Base-by-base conservation (phyloP, 345 rosid genomes). In the Microthlaspi erraticum region DNA sequence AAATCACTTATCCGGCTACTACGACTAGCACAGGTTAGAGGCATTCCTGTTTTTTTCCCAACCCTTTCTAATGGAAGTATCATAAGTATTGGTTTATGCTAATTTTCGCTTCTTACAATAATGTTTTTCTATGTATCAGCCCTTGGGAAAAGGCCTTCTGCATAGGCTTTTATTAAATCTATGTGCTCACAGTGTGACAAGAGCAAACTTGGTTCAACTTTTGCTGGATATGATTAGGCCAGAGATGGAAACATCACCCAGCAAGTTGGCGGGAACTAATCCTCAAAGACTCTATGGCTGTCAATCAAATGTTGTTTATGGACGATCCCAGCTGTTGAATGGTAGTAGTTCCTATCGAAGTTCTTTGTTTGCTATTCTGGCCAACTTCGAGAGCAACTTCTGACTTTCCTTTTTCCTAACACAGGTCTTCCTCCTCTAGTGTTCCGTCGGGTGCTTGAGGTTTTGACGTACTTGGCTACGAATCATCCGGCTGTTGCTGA, bases 231-330 rank as follows among this genome's bases (percentile, higher is more conserved):
- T 93, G 92, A 83, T 93, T 67, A 85, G 83, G 80, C 93, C 96
- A 8, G 98, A 91, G 80, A 84, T 91, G 78, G 87, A 84, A 79
- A 88, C 89, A 66, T 79, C 85, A 66, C 66, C 58, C n/a, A 75
- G 78, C 77, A 90, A 85, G 77, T 77, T 88, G 85, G 80, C 91
- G 43, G 70, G 62, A 55, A 70, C 84, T 64, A 93, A 91, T 76
- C 84, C 92, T 29, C 91, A 83, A 79, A 91, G 96, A 83, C 96
- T 91, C 61, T 93, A 88, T 81, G 98, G 98, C 64, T 93, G 98
- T 77, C 97, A 80, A 78, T 87, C 98, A 61, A 86, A 86, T 75
- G 86, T 88, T 66, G 89, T 88, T 64, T 93, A 88, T 84, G 88
- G 96, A 6, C 88, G 96, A 33, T 90, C 97, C 20, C 98, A 93